A percentile compares a stretch with the other conserved stretches of the same genome.
Evolutionary conservation across 129 eudicot species (phyloP).

Genomic region (Flaveria bidentis): DNA sequence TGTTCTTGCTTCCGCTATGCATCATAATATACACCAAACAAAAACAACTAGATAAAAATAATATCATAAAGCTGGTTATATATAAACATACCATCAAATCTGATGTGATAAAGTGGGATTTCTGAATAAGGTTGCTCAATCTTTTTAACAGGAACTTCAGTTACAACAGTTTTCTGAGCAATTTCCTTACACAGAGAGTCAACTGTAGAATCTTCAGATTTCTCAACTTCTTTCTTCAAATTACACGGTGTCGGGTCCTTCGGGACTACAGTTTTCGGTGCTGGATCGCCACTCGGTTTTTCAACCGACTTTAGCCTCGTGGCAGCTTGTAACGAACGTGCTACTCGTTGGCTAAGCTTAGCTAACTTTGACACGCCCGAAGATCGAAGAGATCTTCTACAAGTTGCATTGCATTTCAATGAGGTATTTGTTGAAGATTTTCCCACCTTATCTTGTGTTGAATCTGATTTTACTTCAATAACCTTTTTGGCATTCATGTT

Average conservation of each 20-base stretch:
- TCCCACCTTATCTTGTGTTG: not conserved
- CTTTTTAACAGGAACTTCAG: not conserved
- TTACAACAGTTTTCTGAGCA: too few relatives aligned
- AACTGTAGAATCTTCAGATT: slow-evolving; percentile 10
- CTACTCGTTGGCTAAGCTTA: not conserved
- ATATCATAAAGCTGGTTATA: not conserved
- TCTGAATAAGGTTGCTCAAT: not conserved
- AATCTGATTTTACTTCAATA: not conserved
- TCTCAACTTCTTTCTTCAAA: not conserved
- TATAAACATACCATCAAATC: slow-evolving; percentile 8
- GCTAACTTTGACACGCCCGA: not conserved
- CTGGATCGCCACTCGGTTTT: not conserved
- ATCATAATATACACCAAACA: too few relatives aligned
- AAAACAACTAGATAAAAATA: not conserved
- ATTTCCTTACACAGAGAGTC: not conserved
- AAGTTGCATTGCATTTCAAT: slow-evolving; percentile 2
- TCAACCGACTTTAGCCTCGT: not conserved
- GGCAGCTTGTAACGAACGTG: not conserved
- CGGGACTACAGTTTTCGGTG: not conserved
- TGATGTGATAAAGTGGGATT: not conserved
- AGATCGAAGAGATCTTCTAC: not conserved
- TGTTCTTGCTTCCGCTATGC: not conserved
- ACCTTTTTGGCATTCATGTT: slow-evolving; percentile 2
- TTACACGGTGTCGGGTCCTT: slow-evolving; percentile 1
- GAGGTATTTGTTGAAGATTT: slow-evolving; percentile 9